Percentiles rank a stretch among this genome's conserved stretches.
phyloP scores from a whole-genome alignment of 371 early-diverging fungal species.

The Mucor circinelloides region DNA sequence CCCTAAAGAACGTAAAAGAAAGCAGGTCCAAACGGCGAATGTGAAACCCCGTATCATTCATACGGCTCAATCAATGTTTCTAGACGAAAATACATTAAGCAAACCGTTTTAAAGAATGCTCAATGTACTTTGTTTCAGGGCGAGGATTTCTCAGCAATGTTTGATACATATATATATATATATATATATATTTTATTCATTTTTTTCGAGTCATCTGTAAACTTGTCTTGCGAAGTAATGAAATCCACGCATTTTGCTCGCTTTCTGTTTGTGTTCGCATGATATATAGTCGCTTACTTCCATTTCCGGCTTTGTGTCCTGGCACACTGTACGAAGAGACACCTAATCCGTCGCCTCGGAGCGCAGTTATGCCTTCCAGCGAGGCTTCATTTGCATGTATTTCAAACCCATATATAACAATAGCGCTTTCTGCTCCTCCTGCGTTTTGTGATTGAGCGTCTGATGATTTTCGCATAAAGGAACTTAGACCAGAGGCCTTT shows the following conservation, averaged over 20 bases:
- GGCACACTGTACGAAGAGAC: constrained; percentile 6
- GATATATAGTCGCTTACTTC: constrained; percentile 7
- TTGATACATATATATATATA: background rate
- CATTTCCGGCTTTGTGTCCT: background rate
- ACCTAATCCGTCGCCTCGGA: background rate
- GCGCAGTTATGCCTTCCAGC: background rate
- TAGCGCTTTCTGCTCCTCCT: background rate
- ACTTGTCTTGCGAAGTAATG: constrained; percentile 8
- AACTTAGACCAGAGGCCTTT: constrained; percentile 1
- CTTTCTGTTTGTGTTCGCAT: constrained; percentile 23
- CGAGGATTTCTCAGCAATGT: background rate
- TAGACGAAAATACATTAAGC: background rate
- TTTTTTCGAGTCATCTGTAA: background rate
- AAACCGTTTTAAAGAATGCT: background rate
- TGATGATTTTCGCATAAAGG: constrained; percentile 18
- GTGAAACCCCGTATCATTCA: background rate
- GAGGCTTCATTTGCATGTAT: background rate
- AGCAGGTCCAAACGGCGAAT: background rate
- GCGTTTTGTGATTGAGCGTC: background rate
- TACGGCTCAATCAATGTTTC: background rate
- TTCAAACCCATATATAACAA: constrained; percentile 23
- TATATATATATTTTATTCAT: background rate
- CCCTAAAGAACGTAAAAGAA: background rate
- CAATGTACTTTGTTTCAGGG: background rate
- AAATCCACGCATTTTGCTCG: constrained; percentile 27